These are phyloP conservation scores for Breynia disticha DNA, from an alignment of 441 rosid genomes.

Conservation along the genomic window DNA sequence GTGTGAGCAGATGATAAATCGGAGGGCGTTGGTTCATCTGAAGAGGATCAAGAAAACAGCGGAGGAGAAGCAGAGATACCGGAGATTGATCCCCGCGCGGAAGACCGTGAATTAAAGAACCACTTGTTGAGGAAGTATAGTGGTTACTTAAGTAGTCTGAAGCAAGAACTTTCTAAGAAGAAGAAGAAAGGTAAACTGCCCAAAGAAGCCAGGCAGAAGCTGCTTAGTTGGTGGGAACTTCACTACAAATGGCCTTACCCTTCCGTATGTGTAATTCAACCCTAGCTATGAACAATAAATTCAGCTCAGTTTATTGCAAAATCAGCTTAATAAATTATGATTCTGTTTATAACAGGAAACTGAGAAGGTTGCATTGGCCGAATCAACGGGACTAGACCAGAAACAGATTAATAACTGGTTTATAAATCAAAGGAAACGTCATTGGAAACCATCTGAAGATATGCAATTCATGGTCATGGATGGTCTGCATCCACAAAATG, in stretches of 20 bases:
- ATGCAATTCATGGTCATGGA: conserved; percentile 99
- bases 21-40: conserved; percentile 76
- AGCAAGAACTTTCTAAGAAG: conserved; percentile 95
- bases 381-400: conserved; percentile 94
- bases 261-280: conserved; percentile 29
- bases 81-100: conserved; percentile 85
- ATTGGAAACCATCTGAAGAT: conserved; percentile 99
- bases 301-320: not conserved
- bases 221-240: conserved; percentile 94
- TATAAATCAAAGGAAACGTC: conserved; percentile 94
- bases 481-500: conserved; percentile 73
- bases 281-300: not conserved
- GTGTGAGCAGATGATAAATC: conserved; percentile 61
- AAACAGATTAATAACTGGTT: conserved; percentile 98
- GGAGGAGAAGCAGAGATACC: conserved; percentile 74
- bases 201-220: conserved; percentile 96
- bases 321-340: not conserved
- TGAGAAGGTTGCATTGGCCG: conserved; percentile 92
- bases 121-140: conserved; percentile 81
- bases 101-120: conserved; percentile 87
- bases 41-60: conserved; percentile 80
- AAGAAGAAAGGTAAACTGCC: conserved; percentile 98
- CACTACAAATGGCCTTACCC: conserved; percentile 99
- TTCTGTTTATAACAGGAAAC: conserved; percentile 41
- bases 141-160: conserved; percentile 84